Base-by-base conservation (phyloP, 495 filamentous ascomycete genomes). In the Penicillium atrosanguineum region DNA sequence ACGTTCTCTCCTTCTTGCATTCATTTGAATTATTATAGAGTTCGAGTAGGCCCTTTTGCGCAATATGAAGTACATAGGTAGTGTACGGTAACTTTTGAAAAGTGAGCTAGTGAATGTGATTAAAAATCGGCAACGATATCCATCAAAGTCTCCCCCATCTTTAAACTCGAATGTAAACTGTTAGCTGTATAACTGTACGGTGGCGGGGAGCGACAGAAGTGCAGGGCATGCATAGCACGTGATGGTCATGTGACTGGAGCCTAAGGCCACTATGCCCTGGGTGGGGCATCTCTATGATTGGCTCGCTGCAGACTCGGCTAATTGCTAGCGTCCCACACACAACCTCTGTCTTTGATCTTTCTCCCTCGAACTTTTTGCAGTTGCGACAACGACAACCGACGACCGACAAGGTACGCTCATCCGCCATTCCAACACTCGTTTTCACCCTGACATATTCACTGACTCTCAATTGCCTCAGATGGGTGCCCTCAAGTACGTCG, bases 401-500 rank as follows among this genome's bases (percentile, higher is more conserved):
- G 66, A 75, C 68, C 75, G 75, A 76, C 75, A 78, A 78, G 75
- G 75, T 78, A 77, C 59, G 73, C 64, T 57, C 25, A 45, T 16
- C 39, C 9, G 37, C 21, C 28, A 42, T 42, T 28, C 4, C 9
- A 21, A 41, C 25, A 7, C 25, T 42, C 20, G 7, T 7, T n/a
- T 12, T 44, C 23, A 44, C 0, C 21, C 42, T 20, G 39, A 29
- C 31, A 34, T 5, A 34, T 14, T 7, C 39, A 16, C 48, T 50
- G 28, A 58, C 51, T 54, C 48, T 11, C 21, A 55, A 54, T 51
- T 49, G 31, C 38, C 63, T 54, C 55, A 85, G 79, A 92, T 94
- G 90, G 90, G 90, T 81, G 90, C 90, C 79, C 87, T 94, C 76
- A 97, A 97, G 81, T 97, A 97, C 81, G 89, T 97, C 78, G 94